Evolutionary conservation across 805 yeast genomes (phyloP), one percentile per base, ranked within the genome.

Genomic region (Barnettozyma sucrosica): DNA sequence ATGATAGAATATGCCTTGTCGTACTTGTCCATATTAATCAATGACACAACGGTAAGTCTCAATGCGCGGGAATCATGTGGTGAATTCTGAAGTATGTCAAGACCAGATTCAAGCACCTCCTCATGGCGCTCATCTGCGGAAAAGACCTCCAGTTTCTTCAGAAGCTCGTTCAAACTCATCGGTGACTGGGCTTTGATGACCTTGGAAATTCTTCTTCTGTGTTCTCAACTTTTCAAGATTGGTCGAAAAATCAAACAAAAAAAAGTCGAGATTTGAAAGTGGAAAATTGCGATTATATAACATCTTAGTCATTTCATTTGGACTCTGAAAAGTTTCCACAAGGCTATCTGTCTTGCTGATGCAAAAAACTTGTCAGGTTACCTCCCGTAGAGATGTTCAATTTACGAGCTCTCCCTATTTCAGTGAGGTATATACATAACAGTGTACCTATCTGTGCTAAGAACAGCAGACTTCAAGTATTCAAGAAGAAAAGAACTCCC

Each of bases 21-120:
- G 59, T 84, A 85, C 51, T 75, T 75, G 59, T 84, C 90, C 58
- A 79, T 67, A 56, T 81, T 79, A 63, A 84, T 83, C 57, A 81
- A 65, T 2, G 89, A 75, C 5, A 81, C 80, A 30, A 83, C 61
- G 54, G 80, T 79, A 43, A 70, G 66, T 51, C 66, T 73, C 36
- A 76, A 55, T 0, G 72, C 71, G 11, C 61, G 52, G 10, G 48
- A 25, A 30, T 61, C 62, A 18, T 61, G 59, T 3, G 65, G 63
- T 2, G 59, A 53, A 33, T 46, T 47, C 49, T 59, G 60, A 38
- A 61, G 46, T 24, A 59, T 52, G 41, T 61, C 64, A 20, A 34
- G 46, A 14, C 60, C 57, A 30, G 59, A 54, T 40, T 61, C 65
- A 33, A 50, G 51, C 11, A 58, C 62, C 36, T 51, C 58, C 21